These are phyloP conservation scores for Protomyces lactucae-debilis DNA, from an alignment of 1,139 yeast genomes.

Conservation along the genomic window DNA sequence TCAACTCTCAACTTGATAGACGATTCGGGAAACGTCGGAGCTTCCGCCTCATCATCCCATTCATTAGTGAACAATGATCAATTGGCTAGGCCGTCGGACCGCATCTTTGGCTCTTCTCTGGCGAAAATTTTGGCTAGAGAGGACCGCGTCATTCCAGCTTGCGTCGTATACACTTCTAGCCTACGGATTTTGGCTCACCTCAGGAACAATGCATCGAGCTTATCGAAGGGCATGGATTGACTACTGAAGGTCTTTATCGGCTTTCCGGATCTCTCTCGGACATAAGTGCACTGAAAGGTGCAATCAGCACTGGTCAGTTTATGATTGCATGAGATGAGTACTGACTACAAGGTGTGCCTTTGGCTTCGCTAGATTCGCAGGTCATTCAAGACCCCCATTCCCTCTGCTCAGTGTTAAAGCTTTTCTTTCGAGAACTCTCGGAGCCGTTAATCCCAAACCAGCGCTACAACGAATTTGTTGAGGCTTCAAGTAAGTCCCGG, in stretches of 20 bases:
- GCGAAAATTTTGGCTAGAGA: not conserved
- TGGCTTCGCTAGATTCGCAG: not conserved
- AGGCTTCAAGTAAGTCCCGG: not conserved
- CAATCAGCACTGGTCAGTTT: constrained; percentile 68
- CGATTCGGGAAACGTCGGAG: not conserved
- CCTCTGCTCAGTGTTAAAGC: not conserved
- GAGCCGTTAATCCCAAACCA: not conserved
- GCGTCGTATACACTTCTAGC: not conserved
- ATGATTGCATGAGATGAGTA: constrained; percentile 35
- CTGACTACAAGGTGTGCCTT: not conserved
- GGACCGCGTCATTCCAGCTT: not conserved
- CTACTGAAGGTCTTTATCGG: constrained; percentile 83
- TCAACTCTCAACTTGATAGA: not conserved
- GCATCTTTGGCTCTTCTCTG: not conserved
- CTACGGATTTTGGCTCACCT: not conserved
- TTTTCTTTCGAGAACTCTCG: not conserved
- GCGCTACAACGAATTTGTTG: not conserved
- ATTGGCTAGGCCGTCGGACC: not conserved
- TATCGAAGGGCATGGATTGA: constrained; percentile 75
- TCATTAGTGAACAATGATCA: too few species aligned
- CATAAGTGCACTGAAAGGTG: constrained; percentile 64
- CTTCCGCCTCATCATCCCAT: not conserved
- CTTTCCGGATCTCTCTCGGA: constrained; percentile 73
- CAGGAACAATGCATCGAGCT: constrained; percentile 63
- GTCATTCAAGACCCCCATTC: not conserved